These are phyloP conservation scores for Trapa bicornis DNA, from an alignment of 345 rosid species.

Conservation along the genomic window DNA sequence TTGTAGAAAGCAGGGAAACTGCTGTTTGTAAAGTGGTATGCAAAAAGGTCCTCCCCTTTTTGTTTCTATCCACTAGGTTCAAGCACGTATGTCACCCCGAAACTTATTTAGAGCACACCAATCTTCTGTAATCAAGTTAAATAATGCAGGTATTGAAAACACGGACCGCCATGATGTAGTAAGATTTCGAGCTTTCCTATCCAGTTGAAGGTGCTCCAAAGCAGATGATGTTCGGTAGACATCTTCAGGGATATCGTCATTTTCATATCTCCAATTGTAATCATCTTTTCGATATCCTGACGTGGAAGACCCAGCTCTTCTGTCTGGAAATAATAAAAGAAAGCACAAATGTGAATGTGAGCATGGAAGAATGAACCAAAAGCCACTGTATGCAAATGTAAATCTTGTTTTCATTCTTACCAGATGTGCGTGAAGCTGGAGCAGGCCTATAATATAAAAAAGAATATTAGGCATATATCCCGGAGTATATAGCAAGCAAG, in stretches of 20 bases:
- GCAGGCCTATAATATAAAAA: slow-evolving; percentile 27
- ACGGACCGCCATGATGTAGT: slow-evolving; percentile 87
- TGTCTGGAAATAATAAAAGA: slow-evolving; percentile 29
- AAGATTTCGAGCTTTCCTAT: slow-evolving; percentile 77
- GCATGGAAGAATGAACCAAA: not conserved
- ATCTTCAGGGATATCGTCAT: slow-evolving; percentile 56
- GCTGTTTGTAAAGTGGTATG: not conserved
- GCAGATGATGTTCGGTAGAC: slow-evolving; percentile 71
- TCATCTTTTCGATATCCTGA: slow-evolving; percentile 75
- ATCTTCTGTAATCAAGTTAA: not conserved
- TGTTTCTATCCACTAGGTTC: not conserved
- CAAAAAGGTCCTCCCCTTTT: not conserved
- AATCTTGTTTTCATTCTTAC: slow-evolving; percentile 30
- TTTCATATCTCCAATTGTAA: slow-evolving; percentile 66
- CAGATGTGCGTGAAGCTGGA: slow-evolving; percentile 51
- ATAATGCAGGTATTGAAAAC: not conserved
- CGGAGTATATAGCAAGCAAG: slow-evolving; percentile 3
- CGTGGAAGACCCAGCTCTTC: slow-evolving; percentile 71
- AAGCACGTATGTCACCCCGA: not conserved
- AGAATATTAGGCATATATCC: not conserved
- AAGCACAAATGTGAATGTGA: slow-evolving; percentile 9
- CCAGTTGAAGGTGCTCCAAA: slow-evolving; percentile 84
- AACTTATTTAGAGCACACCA: not conserved
- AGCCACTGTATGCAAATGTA: not conserved
- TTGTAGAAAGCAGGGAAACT: not conserved